Conservation (phyloP, 352 stramenopile genomes). For the Peronospora farinosa region DNA sequence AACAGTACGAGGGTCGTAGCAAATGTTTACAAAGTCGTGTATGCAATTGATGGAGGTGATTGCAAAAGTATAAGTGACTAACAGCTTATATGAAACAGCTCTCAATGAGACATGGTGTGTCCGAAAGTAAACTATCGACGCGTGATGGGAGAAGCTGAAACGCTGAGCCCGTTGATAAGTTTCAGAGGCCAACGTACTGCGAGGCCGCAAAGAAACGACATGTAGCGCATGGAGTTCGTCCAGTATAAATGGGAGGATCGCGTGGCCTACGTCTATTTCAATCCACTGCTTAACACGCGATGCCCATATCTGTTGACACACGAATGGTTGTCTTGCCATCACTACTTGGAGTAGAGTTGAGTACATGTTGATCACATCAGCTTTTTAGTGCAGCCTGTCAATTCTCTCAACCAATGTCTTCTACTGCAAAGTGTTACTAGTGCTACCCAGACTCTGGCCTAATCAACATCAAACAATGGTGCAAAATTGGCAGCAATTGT, state of each 20-base stretch:
- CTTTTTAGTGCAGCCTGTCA: no score
- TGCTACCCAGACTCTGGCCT: no score
- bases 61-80: slow-evolving; percentile 10
- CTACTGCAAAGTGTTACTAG: no score
- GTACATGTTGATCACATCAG: no score
- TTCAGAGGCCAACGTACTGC: slow-evolving; percentile 8
- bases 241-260: neutral
- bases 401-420: no score
- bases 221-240: neutral
- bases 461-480: neutral
- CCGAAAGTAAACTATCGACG: slow-evolving; percentile 3
- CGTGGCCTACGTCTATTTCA: neutral
- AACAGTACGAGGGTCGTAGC: neutral
- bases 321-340: no score
- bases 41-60: neutral
- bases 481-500: neutral
- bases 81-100: neutral
- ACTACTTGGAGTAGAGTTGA: no score
- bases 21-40: neutral
- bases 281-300: neutral
- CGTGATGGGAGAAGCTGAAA: slow-evolving; percentile 20
- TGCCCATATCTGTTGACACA: neutral
- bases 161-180: slow-evolving; percentile 24
- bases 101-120: slow-evolving; percentile 13
- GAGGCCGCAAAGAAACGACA: neutral